Evolutionary conservation across 2,329 filamentous ascomycete genomes (phyloP), one percentile per base, ranked within the genome.

Genomic region (Aspergillus sojae): DNA sequence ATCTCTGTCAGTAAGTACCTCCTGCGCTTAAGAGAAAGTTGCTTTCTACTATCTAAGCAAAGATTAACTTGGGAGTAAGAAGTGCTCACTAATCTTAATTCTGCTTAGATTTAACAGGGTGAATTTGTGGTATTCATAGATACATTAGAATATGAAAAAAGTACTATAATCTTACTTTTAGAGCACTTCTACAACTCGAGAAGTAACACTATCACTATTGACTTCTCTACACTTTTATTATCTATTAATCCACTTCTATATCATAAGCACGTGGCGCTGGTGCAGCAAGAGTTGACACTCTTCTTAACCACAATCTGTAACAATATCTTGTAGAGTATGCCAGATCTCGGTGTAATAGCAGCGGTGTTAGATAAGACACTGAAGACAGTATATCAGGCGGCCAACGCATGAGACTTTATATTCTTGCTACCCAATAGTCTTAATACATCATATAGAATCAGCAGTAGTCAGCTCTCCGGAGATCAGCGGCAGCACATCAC

Each of bases 261-360:
- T 72, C 86, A 91, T 45, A 82, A 83, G 61, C 78, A 86, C 43
- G 81, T 93, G 12, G 89, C 89, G 1, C 83, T 94, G 0, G 91
- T 94, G 0, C 87, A 89, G 3, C 91, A 94, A 75, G 91, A 94
- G 73, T 85, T 91, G 10, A 89, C 88, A 0, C 82, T 94, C 0
- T 93, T 91, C 71, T 87, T 89, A 74, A 88, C 87, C 67, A 87
- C 86, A 0, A 83, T 93, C 26, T 83, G 86, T 23, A 90, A 93
- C 64, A 92, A 92, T 68, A 86, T 92, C 58, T 75, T 11, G 11
- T 21, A 21, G 1, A 21, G 21, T 21, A 21, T n/a, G n/a, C n/a
- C n/a, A n/a, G n/a, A n/a, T n/a, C n/a, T n/a, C n/a, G n/a, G n/a
- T n/a, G n/a, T n/a, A n/a, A n/a, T n/a, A n/a, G n/a, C n/a, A n/a